A percentile compares a stretch with the other conserved stretches of the same genome.
These are phyloP conservation scores for Pseudonitzschia pungens DNA, from an alignment of 108 stramenopile genomes.

Conservation along the genomic window DNA sequence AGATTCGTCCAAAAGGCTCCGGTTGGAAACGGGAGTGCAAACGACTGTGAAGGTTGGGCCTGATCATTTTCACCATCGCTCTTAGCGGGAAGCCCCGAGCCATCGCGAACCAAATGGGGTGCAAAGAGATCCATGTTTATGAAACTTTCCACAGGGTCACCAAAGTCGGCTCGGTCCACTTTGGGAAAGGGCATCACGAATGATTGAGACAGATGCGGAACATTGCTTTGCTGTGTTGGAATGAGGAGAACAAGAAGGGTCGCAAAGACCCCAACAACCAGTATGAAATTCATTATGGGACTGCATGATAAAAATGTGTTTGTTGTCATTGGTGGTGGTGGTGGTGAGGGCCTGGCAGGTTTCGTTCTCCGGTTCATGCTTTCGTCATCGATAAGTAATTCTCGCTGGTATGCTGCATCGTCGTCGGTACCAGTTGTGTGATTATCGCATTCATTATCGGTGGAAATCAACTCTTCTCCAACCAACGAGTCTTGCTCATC, in stretches of 20 bases:
- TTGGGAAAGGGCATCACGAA: constrained; percentile 48
- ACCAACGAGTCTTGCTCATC: constrained; percentile 41
- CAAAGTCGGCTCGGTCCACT: constrained; percentile 60
- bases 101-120: constrained; percentile 51
- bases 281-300: constrained; percentile 7
- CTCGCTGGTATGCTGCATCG: constrained; percentile 28
- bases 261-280: constrained; percentile 13
- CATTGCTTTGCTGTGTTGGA: constrained; percentile 15
- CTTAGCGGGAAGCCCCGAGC: not conserved
- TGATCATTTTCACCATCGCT: constrained; percentile 7
- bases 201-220: constrained; percentile 5
- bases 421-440: constrained; percentile 6
- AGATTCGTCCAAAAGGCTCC: constrained; percentile 91
- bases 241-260: constrained; percentile 16
- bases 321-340: not conserved
- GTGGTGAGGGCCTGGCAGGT: not conserved
- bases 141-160: constrained; percentile 62
- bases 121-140: constrained; percentile 63
- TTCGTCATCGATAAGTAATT: constrained; percentile 27
- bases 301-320: not conserved
- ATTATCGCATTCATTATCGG: constrained; percentile 45
- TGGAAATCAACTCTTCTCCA: constrained; percentile 40
- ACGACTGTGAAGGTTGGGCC: constrained; percentile 18
- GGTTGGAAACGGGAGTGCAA: constrained; percentile 77
- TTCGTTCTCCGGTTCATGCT: not conserved